phyloP scores from a whole-genome alignment of 768 basidiomycete genomes.

The Hirschioporus abietinus region DNA sequence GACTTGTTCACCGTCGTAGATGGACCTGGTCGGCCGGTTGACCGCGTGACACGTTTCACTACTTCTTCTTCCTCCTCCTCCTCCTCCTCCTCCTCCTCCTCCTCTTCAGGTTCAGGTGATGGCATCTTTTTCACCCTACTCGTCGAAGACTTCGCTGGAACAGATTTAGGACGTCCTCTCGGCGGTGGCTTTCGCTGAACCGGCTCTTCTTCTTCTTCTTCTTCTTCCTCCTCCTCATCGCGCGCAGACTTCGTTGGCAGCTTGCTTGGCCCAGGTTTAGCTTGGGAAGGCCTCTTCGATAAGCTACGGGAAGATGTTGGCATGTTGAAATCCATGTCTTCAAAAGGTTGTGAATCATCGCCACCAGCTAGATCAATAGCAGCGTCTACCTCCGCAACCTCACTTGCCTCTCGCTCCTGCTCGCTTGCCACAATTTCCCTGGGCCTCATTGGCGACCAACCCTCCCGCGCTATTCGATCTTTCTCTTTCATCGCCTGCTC shows the following conservation, averaged over 20 bases:
- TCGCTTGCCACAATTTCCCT: not conserved
- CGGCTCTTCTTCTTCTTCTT: not conserved
- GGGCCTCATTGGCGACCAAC: not conserved
- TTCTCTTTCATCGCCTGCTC: not conserved
- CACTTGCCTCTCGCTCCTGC: slow-evolving; percentile 3
- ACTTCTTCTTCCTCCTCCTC: slow-evolving; percentile 19
- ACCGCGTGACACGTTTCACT: not conserved
- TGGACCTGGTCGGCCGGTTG: not conserved
- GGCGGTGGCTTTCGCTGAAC: not conserved
- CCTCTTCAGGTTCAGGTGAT: slow-evolving; percentile 25
- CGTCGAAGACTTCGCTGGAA: not conserved
- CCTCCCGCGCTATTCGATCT: not conserved
- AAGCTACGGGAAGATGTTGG: not conserved
- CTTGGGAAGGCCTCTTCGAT: not conserved
- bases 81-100: slow-evolving; percentile 21
- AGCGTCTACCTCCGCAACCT: slow-evolving; percentile 12
- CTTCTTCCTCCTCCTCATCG: not conserved
- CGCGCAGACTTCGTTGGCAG: too few relatives aligned
- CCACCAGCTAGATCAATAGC: slow-evolving; percentile 3
- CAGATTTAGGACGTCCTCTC: not conserved
- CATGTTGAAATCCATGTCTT: not conserved
- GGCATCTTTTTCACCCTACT: not conserved
- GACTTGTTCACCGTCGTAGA: not conserved
- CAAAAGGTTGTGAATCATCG: not conserved
- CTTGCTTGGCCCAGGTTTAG: not conserved